Percentiles rank a stretch among this genome's conserved stretches.
Conservation (phyloP, 2,329 filamentous ascomycete species). For the Cryoendolithus antarcticus region DNA sequence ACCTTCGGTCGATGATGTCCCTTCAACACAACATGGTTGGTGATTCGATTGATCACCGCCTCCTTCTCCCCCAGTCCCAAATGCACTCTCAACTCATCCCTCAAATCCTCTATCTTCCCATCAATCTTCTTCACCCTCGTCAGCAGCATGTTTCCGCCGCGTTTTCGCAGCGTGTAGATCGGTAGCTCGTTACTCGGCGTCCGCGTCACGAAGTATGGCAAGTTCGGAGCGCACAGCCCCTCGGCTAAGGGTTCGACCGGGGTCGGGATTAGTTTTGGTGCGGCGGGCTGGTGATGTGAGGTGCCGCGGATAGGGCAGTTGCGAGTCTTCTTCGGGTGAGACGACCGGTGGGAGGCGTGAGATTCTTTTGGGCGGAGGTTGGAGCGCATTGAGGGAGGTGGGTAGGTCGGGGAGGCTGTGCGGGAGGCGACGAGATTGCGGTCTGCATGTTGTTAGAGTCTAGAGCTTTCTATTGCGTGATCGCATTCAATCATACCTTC, state of each 20-base stretch:
- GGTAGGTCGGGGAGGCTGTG: constrained; percentile 20
- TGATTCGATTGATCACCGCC: constrained; percentile 48
- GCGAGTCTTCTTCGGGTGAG: constrained; percentile 21
- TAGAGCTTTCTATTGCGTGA: constrained; percentile 1
- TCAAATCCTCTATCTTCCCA: constrained; percentile 55
- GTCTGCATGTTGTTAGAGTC: constrained; percentile 13
- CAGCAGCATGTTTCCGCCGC: constrained; percentile 61
- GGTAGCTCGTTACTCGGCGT: constrained; percentile 59
- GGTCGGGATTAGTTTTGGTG: constrained; percentile 14
- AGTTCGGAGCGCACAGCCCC: constrained; percentile 29
- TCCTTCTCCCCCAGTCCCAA: constrained; percentile 38
- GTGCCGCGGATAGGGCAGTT: constrained; percentile 20
- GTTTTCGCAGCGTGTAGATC: constrained; percentile 62
- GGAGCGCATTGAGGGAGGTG: constrained; percentile 20
- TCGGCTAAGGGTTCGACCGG: constrained; percentile 15
- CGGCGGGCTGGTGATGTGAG: constrained; percentile 12
- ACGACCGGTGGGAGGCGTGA: constrained; percentile 23
- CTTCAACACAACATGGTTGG: constrained; percentile 62
- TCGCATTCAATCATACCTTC: constrained; percentile 17
- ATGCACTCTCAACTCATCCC: constrained; percentile 48
- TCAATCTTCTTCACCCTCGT: constrained; percentile 70
- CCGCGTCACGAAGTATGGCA: constrained; percentile 60
- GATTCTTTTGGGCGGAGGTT: constrained; percentile 25
- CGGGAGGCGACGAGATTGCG: constrained; percentile 23
- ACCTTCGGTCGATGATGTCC: constrained; percentile 22